Base-by-base conservation (phyloP, 1,284 basidiomycete genomes). In the Fomitopsis betulina region DNA sequence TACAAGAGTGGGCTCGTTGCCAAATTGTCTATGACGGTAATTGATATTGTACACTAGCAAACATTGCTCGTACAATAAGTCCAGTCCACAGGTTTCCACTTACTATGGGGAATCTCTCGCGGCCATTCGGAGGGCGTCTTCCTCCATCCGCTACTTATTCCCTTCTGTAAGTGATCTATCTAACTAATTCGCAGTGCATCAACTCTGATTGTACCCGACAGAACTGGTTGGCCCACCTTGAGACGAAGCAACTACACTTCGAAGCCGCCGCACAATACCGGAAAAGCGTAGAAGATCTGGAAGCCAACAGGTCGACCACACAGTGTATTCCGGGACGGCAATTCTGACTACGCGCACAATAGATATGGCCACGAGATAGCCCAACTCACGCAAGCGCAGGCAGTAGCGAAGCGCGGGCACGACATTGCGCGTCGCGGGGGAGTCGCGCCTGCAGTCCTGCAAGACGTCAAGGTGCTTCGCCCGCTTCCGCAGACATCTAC, bases 251-350 rank as follows among this genome's bases (percentile, higher is more conserved):
- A 45, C 76, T 82, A 57, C 96, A 99, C 74, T 99, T 99, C 69
- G 81, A 84, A 47, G 94, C 94, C 1, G 96, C 93, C 1, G 86
- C 96, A 3, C 92, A 95, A 67, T 96, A 89, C 68, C 82, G 96
- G 38, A 91, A 96, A 72, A 91, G 91, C 67, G 80, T 93, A 59
- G 95, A 96, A 57, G 96, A 98, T 68, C 81, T 93, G n/a, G 94
- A 93, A 63, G 83, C 85, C 47, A 89, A 87, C 72, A 84, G 85
- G 89, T 87, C 13, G 32, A 35, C 19, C 32, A 42, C 17, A 35
- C n/a, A 33, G 10, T 12, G 13, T 27, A 15, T 49, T 50, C 39
- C 43, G 5, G 6, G 32, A 32, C 15, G 17, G 15, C 27, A 17
- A 13, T 21, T 56, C 54, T 61, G 62, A 57, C 35, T 30, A 30